phyloP scores from a whole-genome alignment of 2,329 filamentous ascomycete species.

The Aspergillus udagawae region DNA sequence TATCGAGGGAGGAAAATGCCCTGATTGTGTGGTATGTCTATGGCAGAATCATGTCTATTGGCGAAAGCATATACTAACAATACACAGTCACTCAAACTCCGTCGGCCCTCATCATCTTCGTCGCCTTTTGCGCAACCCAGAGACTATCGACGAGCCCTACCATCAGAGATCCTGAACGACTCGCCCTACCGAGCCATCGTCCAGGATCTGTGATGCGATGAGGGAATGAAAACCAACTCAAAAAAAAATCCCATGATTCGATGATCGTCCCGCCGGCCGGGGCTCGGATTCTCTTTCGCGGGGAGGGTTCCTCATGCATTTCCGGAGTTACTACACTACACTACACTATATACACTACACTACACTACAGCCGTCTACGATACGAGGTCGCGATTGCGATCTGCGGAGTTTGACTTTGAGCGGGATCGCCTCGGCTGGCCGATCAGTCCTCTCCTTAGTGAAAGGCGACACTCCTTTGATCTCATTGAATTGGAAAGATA shows the following conservation, averaged over 20 bases:
- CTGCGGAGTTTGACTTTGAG: neutral
- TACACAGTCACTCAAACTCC: slow-evolving; percentile 33
- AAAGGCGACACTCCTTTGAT: neutral
- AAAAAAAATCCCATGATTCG: neutral
- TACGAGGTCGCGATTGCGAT: neutral
- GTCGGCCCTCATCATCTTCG: slow-evolving; percentile 33
- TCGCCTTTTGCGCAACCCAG: slow-evolving; percentile 40
- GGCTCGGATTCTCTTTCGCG: neutral
- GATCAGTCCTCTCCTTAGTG: neutral
- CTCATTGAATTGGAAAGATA: neutral
- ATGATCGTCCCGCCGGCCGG: neutral
- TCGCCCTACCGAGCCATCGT: slow-evolving; percentile 21
- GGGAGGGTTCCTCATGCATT: neutral
- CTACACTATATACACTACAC: no score
- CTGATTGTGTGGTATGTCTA: slow-evolving; percentile 39
- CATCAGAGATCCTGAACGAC: slow-evolving; percentile 30
- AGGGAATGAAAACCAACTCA: neutral
- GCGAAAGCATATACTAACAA: slow-evolving; percentile 12
- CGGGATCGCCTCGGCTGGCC: neutral
- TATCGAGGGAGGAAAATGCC: slow-evolving; percentile 39
- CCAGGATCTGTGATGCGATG: slow-evolving; percentile 13
- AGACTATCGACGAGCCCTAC: slow-evolving; percentile 33
- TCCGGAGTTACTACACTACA: neutral
- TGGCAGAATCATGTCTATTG: no score
- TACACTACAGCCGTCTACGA: neutral